Evolutionary conservation across 1,139 yeast genomes (phyloP).

Genomic region (Groenewaldozyma sp.): DNA sequence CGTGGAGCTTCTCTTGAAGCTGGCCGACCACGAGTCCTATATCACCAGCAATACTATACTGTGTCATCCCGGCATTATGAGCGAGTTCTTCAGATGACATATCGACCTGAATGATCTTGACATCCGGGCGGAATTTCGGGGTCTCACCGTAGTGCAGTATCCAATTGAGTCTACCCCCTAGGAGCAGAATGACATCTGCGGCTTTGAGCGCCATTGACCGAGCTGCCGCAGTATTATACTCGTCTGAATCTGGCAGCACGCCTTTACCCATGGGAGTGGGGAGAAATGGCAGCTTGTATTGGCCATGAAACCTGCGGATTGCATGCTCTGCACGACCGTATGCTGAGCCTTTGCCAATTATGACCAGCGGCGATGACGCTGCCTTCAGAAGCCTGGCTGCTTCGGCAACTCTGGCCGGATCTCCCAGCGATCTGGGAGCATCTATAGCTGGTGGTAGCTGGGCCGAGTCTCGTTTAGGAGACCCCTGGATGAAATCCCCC

Average conservation of each 20-base stretch:
- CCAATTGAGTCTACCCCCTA: slow-evolving; percentile 63
- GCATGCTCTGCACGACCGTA: slow-evolving; percentile 34
- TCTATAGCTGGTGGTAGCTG: slow-evolving; percentile 21
- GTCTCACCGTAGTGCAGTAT: slow-evolving; percentile 52
- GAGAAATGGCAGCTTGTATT: slow-evolving; percentile 42
- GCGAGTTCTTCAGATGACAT: slow-evolving; percentile 44
- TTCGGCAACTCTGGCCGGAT: slow-evolving; percentile 29
- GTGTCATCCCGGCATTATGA: slow-evolving; percentile 31
- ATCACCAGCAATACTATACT: slow-evolving; percentile 44
- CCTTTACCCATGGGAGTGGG: slow-evolving; percentile 75
- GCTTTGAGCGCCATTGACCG: slow-evolving; percentile 44
- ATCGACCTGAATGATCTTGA: slow-evolving; percentile 49
- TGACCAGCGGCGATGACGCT: slow-evolving; percentile 42
- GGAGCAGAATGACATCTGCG: slow-evolving; percentile 47
- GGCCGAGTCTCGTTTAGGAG: slow-evolving; percentile 4
- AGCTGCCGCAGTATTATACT: slow-evolving; percentile 47
- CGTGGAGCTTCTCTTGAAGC: slow-evolving; percentile 22
- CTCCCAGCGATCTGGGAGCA: slow-evolving; percentile 36
- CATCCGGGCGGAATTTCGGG: slow-evolving; percentile 40
- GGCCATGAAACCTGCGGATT: slow-evolving; percentile 34
- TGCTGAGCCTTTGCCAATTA: slow-evolving; percentile 59
- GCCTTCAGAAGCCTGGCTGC: slow-evolving; percentile 30
- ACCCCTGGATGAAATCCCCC: slow-evolving; percentile 43
- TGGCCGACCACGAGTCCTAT: slow-evolving; percentile 34
- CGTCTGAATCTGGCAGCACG: slow-evolving; percentile 42